Percentiles rank a stretch among this genome's conserved stretches.
These are phyloP conservation scores for Ilex aquifolium DNA, from an alignment of 257 asterid genomes.

Conservation along the genomic window DNA sequence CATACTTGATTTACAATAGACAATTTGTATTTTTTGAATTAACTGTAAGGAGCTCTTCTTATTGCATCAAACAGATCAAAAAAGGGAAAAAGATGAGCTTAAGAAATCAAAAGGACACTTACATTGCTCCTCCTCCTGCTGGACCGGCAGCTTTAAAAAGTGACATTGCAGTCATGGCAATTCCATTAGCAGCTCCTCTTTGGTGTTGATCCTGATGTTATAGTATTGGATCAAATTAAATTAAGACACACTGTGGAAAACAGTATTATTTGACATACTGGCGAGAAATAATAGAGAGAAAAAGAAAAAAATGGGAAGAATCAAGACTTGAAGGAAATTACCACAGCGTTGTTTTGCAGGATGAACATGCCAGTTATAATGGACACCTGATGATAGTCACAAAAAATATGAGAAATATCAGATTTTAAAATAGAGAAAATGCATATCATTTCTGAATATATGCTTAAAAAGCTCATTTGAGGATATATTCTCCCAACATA, in stretches of 20 bases:
- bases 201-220: conserved; percentile 57
- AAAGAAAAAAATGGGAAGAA: not conserved
- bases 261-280: not conserved
- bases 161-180: conserved; percentile 87
- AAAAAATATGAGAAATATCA: conserved; percentile 9
- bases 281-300: not conserved
- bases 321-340: conserved; percentile 14
- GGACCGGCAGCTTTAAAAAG: conserved; percentile 76
- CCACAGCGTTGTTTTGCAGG: conserved; percentile 84
- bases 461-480: not conserved
- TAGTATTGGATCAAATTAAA: not conserved
- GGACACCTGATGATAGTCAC: conserved; percentile 38
- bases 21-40: too few species aligned
- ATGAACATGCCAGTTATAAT: conserved; percentile 73
- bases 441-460: not conserved
- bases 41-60: too few species aligned
- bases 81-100: too few species aligned
- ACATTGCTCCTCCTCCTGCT: conserved; percentile 83
- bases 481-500: not conserved
- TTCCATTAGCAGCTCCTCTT: conserved; percentile 84
- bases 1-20: too few species aligned
- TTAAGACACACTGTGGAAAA: not conserved
- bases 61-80: too few species aligned
- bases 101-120: conserved; percentile 21
- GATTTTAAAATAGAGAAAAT: not conserved